A percentile compares a stretch with the other conserved stretches of the same genome.
phyloP scores from a whole-genome alignment of 2,329 filamentous ascomycete species.

The Cercospora brassicicola region DNA sequence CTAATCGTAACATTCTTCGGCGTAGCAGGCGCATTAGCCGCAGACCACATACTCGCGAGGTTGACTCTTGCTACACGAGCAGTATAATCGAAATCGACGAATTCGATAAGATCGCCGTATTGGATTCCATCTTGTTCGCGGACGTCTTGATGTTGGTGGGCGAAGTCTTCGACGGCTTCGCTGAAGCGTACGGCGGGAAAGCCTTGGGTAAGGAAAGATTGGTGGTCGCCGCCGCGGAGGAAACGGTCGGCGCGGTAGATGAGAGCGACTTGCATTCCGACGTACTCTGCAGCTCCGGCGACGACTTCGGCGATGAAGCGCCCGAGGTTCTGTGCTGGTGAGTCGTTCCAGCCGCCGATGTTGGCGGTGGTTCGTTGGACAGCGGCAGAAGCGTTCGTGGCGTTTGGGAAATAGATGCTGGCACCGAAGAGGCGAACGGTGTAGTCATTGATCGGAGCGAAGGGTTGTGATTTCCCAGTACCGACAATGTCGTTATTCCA shows the following conservation, averaged over 20 bases:
- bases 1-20: conserved; percentile 52
- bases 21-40: conserved; percentile 54
- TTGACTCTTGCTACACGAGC: conserved; percentile 58
- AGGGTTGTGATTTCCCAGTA: conserved; percentile 45
- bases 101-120: conserved; percentile 58
- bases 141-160: conserved; percentile 59
- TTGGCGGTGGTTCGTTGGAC: conserved; percentile 43
- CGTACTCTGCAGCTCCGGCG: conserved; percentile 52
- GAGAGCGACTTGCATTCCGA: conserved; percentile 57
- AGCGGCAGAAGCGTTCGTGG: conserved; percentile 42
- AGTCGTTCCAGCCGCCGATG: conserved; percentile 57
- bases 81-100: conserved; percentile 58
- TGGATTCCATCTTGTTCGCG: conserved; percentile 53
- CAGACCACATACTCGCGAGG: conserved; percentile 55
- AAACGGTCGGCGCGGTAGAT: conserved; percentile 60
- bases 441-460: conserved; percentile 39
- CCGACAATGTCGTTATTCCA: conserved; percentile 61
- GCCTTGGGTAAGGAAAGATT: conserved; percentile 56
- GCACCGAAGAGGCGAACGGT: conserved; percentile 57
- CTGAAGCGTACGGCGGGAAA: conserved; percentile 59
- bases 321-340: conserved; percentile 56
- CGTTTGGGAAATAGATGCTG: conserved; percentile 49
- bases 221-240: conserved; percentile 59
- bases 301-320: conserved; percentile 58
- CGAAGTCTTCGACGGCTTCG: conserved; percentile 59